Percentiles rank a stretch among this genome's conserved stretches.
Evolutionary conservation across 2,329 filamentous ascomycete species (phyloP).

Genomic region (Ambrosiella beaveri): DNA sequence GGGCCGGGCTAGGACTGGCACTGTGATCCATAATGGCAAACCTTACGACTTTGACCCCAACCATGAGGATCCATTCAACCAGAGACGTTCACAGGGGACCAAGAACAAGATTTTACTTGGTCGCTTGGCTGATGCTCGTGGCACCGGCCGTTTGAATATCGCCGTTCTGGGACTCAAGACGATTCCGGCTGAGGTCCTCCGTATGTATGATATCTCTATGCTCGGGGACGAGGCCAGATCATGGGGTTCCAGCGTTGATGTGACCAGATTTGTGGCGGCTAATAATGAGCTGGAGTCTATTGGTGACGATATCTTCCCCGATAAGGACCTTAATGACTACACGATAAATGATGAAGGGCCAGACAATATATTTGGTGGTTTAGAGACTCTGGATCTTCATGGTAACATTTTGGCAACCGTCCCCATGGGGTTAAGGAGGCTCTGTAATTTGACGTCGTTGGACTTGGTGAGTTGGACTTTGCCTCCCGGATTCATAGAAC

Average conservation of each 20-base stretch:
- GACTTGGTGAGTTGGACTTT: conserved; percentile 48
- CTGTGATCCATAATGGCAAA: conserved; percentile 8
- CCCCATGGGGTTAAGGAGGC: conserved; percentile 56
- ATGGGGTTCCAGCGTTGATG: conserved; percentile 85
- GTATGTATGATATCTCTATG: conserved; percentile 73
- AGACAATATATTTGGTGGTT: conserved; percentile 61
- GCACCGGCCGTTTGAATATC: conserved; percentile 72
- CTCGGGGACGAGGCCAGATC: conserved; percentile 44
- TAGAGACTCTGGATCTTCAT: conserved; percentile 72
- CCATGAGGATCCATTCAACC: conserved; percentile 52
- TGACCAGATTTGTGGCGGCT: conserved; percentile 68
- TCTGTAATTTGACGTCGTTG: conserved; percentile 59
- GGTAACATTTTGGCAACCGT: conserved; percentile 60
- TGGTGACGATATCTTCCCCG: conserved; percentile 62
- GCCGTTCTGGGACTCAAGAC: conserved; percentile 63
- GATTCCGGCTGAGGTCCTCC: conserved; percentile 67
- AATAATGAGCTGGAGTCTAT: conserved; percentile 74
- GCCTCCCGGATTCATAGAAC: not conserved
- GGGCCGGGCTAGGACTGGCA: conserved; percentile 11
- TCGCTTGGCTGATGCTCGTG: conserved; percentile 54
- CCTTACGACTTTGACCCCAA: not conserved
- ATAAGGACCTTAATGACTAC: conserved; percentile 33
- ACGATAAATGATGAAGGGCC: conserved; percentile 45
- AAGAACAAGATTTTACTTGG: conserved; percentile 53
- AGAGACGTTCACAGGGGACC: conserved; percentile 37